Evolutionary conservation across 2,329 filamentous ascomycete species (phyloP), one percentile per base, ranked within the genome.

Genomic region (Fusarium pseudoanthophilum): DNA sequence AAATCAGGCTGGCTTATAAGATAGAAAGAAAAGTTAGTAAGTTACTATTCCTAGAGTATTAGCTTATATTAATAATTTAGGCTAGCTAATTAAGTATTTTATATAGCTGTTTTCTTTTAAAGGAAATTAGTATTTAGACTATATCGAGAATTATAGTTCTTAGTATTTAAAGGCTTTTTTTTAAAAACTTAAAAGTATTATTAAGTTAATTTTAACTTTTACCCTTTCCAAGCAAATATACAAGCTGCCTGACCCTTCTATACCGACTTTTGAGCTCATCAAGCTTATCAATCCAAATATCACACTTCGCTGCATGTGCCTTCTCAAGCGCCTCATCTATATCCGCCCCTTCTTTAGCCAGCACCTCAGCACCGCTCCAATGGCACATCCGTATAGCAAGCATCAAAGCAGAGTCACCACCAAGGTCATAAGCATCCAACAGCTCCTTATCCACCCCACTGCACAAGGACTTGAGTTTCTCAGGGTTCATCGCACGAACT

Each of bases 261-360:
- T 34, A 52, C 0, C 11, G n/a, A 8, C 0, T 15, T 0, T 15
- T 3, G 2, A 52, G 48, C 3, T 34, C 30, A 0, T 11, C 4
- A 5, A 52, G 48, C 30, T 52, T 52, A 6, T 26, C 30, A 1
- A 36, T 26, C 48, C 48, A 52, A 8, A 52, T 1, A 0, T 52
- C 30, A 4, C 48, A 52, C 5, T 11, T 24, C 6, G 4, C 30
- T 0, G 1, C 4, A 24, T 34, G 16, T 0, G 48, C 16, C 30
- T 51, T 51, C 6, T 20, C 11, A 0, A 51, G 9, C 0, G 49
- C 49, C 1, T 37, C 32, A 28, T 21, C 24, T 26, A 53, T 37
- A 13, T 53, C 24, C 7, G 49, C 49, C 18, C 49, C 49, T 1
- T 1, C 32, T 0, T 15, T 21, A 9, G 49, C 32, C 24, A 53